These are phyloP conservation scores for Mucuna pruriens DNA, from an alignment of 306 rosid genomes.

Conservation along the genomic window DNA sequence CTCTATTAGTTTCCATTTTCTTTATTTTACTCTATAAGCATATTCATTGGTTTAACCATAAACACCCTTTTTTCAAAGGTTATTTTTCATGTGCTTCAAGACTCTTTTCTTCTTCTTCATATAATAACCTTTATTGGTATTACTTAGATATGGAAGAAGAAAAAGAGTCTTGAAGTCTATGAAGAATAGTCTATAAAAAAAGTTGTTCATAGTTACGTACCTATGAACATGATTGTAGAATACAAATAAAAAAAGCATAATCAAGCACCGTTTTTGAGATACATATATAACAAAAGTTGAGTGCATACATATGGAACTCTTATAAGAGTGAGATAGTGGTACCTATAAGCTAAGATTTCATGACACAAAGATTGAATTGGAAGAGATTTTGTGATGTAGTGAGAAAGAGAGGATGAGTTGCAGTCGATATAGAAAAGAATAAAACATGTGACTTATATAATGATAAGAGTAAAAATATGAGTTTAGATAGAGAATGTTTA, in stretches of 20 bases:
- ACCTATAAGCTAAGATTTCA: slow-evolving; percentile 57
- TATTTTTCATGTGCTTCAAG: too few relatives aligned
- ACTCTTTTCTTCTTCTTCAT: too few relatives aligned
- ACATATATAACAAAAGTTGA: neutral
- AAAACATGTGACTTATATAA: neutral
- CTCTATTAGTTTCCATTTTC: slow-evolving; percentile 42
- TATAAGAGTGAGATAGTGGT: neutral
- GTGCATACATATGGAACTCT: neutral
- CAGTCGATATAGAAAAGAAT: neutral
- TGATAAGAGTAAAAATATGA: neutral
- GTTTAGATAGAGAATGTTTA: too few relatives aligned
- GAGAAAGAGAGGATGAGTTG: neutral
- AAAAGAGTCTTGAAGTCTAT: too few relatives aligned
- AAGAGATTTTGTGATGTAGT: neutral
- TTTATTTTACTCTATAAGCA: slow-evolving; percentile 35
- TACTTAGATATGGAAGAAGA: slow-evolving; percentile 34
- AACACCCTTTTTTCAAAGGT: slow-evolving; percentile 42
- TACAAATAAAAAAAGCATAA: slow-evolving; percentile 48
- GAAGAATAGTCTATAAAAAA: too few relatives aligned
- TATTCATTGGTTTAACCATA: slow-evolving; percentile 42
- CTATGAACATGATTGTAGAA: slow-evolving; percentile 40
- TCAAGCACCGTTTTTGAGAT: neutral
- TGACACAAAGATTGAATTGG: slow-evolving; percentile 51
- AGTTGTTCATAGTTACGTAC: slow-evolving; percentile 43
- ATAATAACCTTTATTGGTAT: too few relatives aligned